Base-by-base conservation (phyloP, 2,329 filamentous ascomycete genomes). In the Onygena corvina region DNA sequence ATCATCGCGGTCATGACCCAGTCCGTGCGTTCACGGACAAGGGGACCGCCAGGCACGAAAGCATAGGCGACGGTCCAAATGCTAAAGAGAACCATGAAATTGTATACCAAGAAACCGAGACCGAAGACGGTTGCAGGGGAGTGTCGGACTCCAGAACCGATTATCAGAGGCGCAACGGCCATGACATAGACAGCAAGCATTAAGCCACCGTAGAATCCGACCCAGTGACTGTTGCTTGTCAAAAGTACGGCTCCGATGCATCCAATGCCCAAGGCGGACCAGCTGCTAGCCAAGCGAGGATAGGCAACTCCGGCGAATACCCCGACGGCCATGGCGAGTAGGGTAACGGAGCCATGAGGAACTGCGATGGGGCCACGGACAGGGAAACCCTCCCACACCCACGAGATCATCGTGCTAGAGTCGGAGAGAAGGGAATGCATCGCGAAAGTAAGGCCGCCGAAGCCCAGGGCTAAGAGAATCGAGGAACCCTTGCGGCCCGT, bases 11-110 rank as follows among this genome's bases (percentile, higher is more conserved):
- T 76, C 87, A 96, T 94, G 60, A 98, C 76, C 85, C 89, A 95
- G 64, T 96, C 90, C 1, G 89, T 98, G 61, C 83, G 89, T 65
- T 98, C 92, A 38, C 92, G 83, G 36, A 98, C 85, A 1, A 94
- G 76, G 2, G 87, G 87, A 1, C 92, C 92, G 47, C 92, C 92
- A 1, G 92, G 92, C 2, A 98, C 92, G 58, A 98, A 98, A 9
- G 92, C 92, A 60, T 98, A 98, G 1, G 92, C 92, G 8, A 98
- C 92, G 30, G 95, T 85, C 92, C 92, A 98, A 49, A 95, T 88
- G 62, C 96, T 90, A 73, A 94, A 94, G n/a, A 98, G 77, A 3
- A 95, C 83, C 70, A 96, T 71, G 59, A 96, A 76, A 67, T 96
- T 94, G 72, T 96, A 98, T 45, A 94, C 66, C 47, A 95, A 69